Evolutionary conservation across 1,139 yeast genomes (phyloP).

Genomic region (Yamadazyma taylorii): DNA sequence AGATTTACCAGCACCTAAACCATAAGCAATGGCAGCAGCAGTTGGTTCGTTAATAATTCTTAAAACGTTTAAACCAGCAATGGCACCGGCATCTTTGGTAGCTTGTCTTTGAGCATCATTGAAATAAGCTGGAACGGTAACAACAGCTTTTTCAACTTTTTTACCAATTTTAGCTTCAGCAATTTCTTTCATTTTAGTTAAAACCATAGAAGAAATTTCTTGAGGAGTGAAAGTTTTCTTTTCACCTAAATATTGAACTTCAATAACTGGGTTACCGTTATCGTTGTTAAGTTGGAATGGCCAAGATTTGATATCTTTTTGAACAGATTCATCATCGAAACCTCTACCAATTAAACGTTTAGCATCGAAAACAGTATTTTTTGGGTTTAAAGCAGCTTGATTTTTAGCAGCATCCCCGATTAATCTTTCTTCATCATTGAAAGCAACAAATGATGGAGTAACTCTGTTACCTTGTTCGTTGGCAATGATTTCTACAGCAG

Average conservation of each 20-base stretch:
- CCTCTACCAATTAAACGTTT: slow-evolving; percentile 75
- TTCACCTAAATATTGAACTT: slow-evolving; percentile 93
- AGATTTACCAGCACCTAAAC: slow-evolving; percentile 58
- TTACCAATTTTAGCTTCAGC: slow-evolving; percentile 47
- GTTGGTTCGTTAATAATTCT: slow-evolving; percentile 53
- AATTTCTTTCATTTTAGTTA: slow-evolving; percentile 60
- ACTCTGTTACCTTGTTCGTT: slow-evolving; percentile 64
- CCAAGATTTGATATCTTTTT: slow-evolving; percentile 43
- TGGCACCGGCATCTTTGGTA: slow-evolving; percentile 50
- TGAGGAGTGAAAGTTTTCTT: slow-evolving; percentile 95
- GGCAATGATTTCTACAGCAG: slow-evolving; percentile 66
- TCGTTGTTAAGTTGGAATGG: slow-evolving; percentile 55
- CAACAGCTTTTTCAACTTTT: slow-evolving; percentile 47
- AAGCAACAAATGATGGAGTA: slow-evolving; percentile 97
- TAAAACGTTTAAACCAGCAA: slow-evolving; percentile 51
- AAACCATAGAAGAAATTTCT: slow-evolving; percentile 95
- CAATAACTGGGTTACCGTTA: slow-evolving; percentile 84
- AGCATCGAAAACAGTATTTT: slow-evolving; percentile 95
- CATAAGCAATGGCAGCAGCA: slow-evolving; percentile 52
- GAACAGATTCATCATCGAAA: slow-evolving; percentile 44
- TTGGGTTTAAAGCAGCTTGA: slow-evolving; percentile 97
- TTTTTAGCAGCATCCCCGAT: slow-evolving; percentile 99
- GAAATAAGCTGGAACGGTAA: slow-evolving; percentile 52
- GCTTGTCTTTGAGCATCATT: slow-evolving; percentile 54
- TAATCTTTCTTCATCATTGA: slow-evolving; percentile 95